Evolutionary conservation across 2,329 filamentous ascomycete genomes (phyloP).

Genomic region (Calonectria hongkongensis): DNA sequence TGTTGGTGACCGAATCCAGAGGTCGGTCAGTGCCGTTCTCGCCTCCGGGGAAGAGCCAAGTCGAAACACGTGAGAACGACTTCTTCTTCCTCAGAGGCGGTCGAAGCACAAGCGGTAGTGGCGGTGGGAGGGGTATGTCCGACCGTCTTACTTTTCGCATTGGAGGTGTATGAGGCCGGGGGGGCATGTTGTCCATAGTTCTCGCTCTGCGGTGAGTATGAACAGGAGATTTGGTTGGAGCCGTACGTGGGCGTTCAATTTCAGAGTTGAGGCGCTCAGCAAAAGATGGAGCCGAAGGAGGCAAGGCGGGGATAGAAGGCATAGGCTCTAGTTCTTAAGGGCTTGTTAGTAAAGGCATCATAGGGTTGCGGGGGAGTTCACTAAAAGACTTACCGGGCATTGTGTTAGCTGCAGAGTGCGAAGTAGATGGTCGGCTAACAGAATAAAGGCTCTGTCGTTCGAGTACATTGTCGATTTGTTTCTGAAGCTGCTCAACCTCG

Average conservation of each 20-base stretch:
- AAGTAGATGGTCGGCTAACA: conserved; percentile 72
- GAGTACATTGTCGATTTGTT: conserved; percentile 75
- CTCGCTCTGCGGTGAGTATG: conserved; percentile 54
- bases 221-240: conserved; percentile 59
- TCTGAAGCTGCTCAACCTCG: conserved; percentile 75
- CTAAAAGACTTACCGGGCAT: conserved; percentile 57
- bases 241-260: conserved; percentile 59
- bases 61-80: conserved; percentile 77
- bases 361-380: conserved; percentile 30
- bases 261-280: conserved; percentile 72
- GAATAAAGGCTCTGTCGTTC: conserved; percentile 76
- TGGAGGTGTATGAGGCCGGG: conserved; percentile 54
- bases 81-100: conserved; percentile 80
- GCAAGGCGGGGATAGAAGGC: conserved; percentile 75
- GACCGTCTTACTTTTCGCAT: conserved; percentile 53
- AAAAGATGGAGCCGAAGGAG: conserved; percentile 75
- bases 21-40: conserved; percentile 63
- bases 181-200: conserved; percentile 55
- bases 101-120: conserved; percentile 75
- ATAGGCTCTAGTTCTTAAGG: conserved; percentile 68
- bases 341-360: conserved; percentile 44
- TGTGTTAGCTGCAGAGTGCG: conserved; percentile 62
- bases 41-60: conserved; percentile 72
- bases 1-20: conserved; percentile 73
- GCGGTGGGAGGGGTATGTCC: conserved; percentile 69